Percentiles rank a stretch among this genome's conserved stretches.
phyloP scores from a whole-genome alignment of 2,329 filamentous ascomycete species.

The Colletotrichum lentis region DNA sequence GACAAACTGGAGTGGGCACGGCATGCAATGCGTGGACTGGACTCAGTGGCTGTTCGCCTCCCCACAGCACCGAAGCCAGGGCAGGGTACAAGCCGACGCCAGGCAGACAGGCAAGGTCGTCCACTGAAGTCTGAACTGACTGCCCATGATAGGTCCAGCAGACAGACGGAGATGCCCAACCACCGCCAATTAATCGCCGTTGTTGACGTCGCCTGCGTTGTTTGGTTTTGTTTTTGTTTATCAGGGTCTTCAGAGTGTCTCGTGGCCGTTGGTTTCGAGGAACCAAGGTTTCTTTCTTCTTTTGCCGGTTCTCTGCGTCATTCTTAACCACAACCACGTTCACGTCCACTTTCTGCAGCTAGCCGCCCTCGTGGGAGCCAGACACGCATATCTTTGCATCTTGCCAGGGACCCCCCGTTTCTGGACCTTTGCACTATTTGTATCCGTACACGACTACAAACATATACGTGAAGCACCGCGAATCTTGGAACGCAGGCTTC shows the following conservation, averaged over 20 bases:
- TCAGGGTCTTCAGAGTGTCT: neutral
- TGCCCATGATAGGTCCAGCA: slow-evolving; percentile 12
- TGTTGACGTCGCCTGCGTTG: slow-evolving; percentile 16
- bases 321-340: slow-evolving; percentile 13
- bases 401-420: slow-evolving; percentile 2
- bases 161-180: slow-evolving; percentile 23
- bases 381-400: slow-evolving; percentile 15
- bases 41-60: slow-evolving; percentile 1
- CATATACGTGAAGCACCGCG: neutral
- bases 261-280: neutral
- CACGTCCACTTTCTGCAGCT: slow-evolving; percentile 12
- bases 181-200: slow-evolving; percentile 24
- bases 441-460: neutral
- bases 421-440: neutral
- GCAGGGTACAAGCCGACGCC: neutral
- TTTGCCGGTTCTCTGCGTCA: neutral
- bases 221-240: slow-evolving; percentile 1
- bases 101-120: neutral
- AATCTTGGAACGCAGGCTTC: neutral
- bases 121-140: neutral
- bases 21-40: neutral
- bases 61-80: neutral
- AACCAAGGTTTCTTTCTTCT: neutral
- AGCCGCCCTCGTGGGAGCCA: slow-evolving; percentile 26
- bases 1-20: neutral